These are phyloP conservation scores for Mucor racemosus DNA, from an alignment of 371 early-diverging fungal species.

Conservation along the genomic window DNA sequence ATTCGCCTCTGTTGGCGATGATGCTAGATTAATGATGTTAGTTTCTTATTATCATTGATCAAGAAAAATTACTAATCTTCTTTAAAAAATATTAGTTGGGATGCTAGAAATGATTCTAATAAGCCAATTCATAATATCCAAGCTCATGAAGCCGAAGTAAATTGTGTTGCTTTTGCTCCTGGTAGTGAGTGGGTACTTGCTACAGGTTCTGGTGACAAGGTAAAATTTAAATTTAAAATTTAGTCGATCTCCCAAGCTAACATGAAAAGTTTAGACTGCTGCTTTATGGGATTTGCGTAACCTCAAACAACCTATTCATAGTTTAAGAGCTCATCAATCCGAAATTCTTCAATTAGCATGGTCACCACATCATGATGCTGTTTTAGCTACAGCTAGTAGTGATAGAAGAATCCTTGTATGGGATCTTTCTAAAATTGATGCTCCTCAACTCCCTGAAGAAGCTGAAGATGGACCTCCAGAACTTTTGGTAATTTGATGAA, in stretches of 20 bases:
- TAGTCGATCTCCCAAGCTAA: no score
- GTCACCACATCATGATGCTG: slow-evolving; percentile 92
- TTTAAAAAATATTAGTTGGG: slow-evolving; percentile 63
- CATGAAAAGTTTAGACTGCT: slow-evolving; percentile 60
- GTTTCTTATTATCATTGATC: slow-evolving; percentile 17
- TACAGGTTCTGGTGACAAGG: slow-evolving; percentile 95
- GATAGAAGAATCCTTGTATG: slow-evolving; percentile 95
- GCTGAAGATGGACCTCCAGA: slow-evolving; percentile 97
- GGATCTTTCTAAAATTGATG: slow-evolving; percentile 93
- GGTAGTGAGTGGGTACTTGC: slow-evolving; percentile 89
- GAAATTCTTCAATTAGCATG: slow-evolving; percentile 93
- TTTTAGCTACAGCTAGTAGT: slow-evolving; percentile 89
- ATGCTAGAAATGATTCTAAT: slow-evolving; percentile 55
- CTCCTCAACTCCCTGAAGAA: slow-evolving; percentile 88
- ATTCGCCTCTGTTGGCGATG: slow-evolving; percentile 97
- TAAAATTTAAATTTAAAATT: slow-evolving; percentile 18
- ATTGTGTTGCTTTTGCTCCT: slow-evolving; percentile 95
- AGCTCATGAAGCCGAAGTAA: slow-evolving; percentile 92
- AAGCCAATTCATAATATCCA: slow-evolving; percentile 72
- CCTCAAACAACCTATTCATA: slow-evolving; percentile 76
- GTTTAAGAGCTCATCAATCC: slow-evolving; percentile 86
- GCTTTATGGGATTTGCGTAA: slow-evolving; percentile 97
- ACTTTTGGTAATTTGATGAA: slow-evolving; percentile 68
- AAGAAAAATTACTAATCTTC: neutral
- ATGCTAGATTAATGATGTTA: slow-evolving; percentile 88